phyloP scores from a whole-genome alignment of 2,329 filamentous ascomycete genomes.

The Scorias spongiosa region DNA sequence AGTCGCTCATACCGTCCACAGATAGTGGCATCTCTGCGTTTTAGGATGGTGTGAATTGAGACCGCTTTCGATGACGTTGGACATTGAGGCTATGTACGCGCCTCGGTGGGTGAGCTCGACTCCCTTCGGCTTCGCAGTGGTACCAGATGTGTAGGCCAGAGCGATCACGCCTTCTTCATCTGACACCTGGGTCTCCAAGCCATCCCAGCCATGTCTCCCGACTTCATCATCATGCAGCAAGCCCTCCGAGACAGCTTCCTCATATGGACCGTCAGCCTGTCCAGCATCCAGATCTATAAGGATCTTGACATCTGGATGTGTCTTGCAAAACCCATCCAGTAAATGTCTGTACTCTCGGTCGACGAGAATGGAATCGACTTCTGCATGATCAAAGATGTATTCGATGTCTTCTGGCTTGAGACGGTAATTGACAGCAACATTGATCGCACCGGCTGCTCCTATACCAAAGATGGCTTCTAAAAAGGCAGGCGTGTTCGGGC shows the following conservation, averaged over 20 bases:
- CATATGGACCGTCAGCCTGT: slow-evolving; percentile 62
- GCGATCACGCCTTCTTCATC: slow-evolving; percentile 73
- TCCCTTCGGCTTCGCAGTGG: slow-evolving; percentile 81
- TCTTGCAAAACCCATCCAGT: slow-evolving; percentile 48
- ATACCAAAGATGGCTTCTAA: slow-evolving; percentile 82
- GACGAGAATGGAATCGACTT: slow-evolving; percentile 75
- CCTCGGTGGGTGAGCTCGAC: slow-evolving; percentile 85
- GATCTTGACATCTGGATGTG: slow-evolving; percentile 49
- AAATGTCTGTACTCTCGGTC: slow-evolving; percentile 66
- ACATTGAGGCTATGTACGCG: slow-evolving; percentile 69
- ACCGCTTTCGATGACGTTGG: slow-evolving; percentile 76
- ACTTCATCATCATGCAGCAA: slow-evolving; percentile 52
- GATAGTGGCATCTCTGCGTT: slow-evolving; percentile 40
- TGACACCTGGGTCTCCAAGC: slow-evolving; percentile 51
- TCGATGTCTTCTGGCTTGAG: slow-evolving; percentile 72
- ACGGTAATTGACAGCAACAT: slow-evolving; percentile 54
- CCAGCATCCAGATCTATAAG: slow-evolving; percentile 80
- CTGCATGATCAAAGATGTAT: slow-evolving; percentile 80
- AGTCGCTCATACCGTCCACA: slow-evolving; percentile 10
- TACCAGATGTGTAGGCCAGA: slow-evolving; percentile 86
- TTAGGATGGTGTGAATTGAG: slow-evolving; percentile 40
- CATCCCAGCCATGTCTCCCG: slow-evolving; percentile 60
- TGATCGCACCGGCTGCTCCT: slow-evolving; percentile 62
- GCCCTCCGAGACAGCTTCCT: slow-evolving; percentile 70
- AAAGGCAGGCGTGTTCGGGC: slow-evolving; percentile 88